Evolutionary conservation across 1,139 yeast genomes (phyloP).

Genomic region (Pichia sp.): DNA sequence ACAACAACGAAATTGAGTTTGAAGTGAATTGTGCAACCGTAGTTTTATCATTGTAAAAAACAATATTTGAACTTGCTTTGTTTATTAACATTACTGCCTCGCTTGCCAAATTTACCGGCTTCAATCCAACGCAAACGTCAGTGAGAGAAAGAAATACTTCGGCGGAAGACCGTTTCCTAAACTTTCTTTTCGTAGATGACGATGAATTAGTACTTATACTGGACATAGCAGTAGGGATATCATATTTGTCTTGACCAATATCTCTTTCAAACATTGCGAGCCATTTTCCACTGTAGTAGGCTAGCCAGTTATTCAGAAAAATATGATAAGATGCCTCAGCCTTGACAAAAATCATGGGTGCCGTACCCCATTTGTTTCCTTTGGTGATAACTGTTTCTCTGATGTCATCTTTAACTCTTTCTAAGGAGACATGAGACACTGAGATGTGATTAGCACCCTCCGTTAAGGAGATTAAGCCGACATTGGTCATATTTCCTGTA

Average conservation of each 20-base stretch:
- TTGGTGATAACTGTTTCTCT: constrained; percentile 35
- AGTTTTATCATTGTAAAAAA: constrained; percentile 28
- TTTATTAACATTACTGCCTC: constrained; percentile 49
- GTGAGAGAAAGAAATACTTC: constrained; percentile 45
- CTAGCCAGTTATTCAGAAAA: constrained; percentile 40
- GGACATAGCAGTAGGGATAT: neutral
- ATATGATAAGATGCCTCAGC: constrained; percentile 35
- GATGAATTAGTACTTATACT: neutral
- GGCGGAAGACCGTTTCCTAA: neutral
- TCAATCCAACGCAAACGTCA: constrained; percentile 53
- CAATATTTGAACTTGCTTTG: constrained; percentile 50
- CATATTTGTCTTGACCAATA: constrained; percentile 9
- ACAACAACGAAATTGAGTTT: constrained; percentile 42
- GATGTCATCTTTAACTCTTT: constrained; percentile 11
- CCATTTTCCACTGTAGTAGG: constrained; percentile 60
- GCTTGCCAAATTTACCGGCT: constrained; percentile 54
- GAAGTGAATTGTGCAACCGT: constrained; percentile 36
- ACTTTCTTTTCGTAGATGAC: neutral
- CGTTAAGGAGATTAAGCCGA: constrained; percentile 17
- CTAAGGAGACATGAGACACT: constrained; percentile 18
- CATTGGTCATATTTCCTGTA: constrained; percentile 26
- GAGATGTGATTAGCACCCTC: constrained; percentile 18
- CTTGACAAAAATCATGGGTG: constrained; percentile 35
- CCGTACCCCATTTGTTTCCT: constrained; percentile 32
- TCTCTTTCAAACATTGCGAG: constrained; percentile 32